Evolutionary conservation across 805 yeast species (phyloP).

Genomic region (Kuraishia cidri): DNA sequence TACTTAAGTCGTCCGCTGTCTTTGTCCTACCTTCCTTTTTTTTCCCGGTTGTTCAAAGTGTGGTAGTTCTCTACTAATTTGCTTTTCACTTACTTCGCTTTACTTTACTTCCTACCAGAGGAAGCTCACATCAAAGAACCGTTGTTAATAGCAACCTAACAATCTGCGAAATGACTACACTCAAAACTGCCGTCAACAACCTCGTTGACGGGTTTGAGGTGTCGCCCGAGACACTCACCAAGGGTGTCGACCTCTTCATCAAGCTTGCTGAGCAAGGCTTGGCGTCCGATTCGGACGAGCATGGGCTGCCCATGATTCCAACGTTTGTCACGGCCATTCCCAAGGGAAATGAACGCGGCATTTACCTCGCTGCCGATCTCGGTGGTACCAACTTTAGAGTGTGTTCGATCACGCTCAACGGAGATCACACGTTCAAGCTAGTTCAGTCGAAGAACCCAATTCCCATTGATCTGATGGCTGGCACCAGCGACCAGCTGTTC

Average conservation of each 20-base stretch:
- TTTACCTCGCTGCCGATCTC: slow-evolving; percentile 81
- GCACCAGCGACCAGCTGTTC: slow-evolving; percentile 59
- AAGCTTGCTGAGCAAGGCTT: slow-evolving; percentile 57
- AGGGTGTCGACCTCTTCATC: slow-evolving; percentile 48
- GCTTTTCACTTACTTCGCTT: too few species aligned
- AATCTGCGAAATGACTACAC: too few species aligned
- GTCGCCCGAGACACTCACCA: slow-evolving; percentile 28
- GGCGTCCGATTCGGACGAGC: slow-evolving; percentile 25
- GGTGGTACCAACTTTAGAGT: slow-evolving; percentile 97
- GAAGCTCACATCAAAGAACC: too few species aligned
- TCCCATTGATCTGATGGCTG: slow-evolving; percentile 64
- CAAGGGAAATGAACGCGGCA: slow-evolving; percentile 76
- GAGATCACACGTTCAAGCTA: slow-evolving; percentile 71
- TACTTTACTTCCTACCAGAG: too few species aligned
- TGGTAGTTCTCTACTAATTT: too few species aligned
- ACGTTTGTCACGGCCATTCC: slow-evolving; percentile 83
- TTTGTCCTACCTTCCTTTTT: too few species aligned
- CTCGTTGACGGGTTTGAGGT: slow-evolving; percentile 32
- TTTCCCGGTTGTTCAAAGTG: too few species aligned
- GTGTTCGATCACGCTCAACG: slow-evolving; percentile 72
- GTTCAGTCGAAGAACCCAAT: slow-evolving; percentile 73
- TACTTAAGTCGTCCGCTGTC: too few species aligned
- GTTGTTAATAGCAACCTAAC: too few species aligned
- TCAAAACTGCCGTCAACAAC: slow-evolving; percentile 3
- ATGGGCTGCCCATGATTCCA: slow-evolving; percentile 85